Percentiles rank a stretch among this genome's conserved stretches.
These are phyloP conservation scores for Tephrocybe sp. DNA, from an alignment of 768 basidiomycete species.

Conservation along the genomic window DNA sequence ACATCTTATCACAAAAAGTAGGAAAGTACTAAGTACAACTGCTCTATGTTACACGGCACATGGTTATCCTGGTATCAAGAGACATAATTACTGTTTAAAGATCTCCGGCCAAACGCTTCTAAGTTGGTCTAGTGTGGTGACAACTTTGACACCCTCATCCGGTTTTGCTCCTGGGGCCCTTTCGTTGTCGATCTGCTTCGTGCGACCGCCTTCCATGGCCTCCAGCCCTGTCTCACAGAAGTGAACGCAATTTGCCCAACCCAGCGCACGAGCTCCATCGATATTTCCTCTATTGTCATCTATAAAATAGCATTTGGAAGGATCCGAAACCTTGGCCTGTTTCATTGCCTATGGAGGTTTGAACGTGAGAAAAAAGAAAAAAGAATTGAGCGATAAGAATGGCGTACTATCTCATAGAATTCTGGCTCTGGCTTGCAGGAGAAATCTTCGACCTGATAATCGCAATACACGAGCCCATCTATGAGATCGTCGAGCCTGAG, in stretches of 20 bases:
- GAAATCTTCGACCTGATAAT: slow-evolving; percentile 66
- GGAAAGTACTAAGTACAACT: not conserved
- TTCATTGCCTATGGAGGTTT: slow-evolving; percentile 53
- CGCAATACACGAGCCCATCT: slow-evolving; percentile 76
- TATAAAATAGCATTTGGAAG: slow-evolving; percentile 72
- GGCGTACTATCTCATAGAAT: slow-evolving; percentile 59
- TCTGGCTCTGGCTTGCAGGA: slow-evolving; percentile 78
- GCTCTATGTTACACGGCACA: slow-evolving; percentile 5
- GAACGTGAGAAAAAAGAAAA: slow-evolving; percentile 5
- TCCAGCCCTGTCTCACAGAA: slow-evolving; percentile 71
- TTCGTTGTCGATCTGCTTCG: slow-evolving; percentile 44
- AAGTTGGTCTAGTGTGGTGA: slow-evolving; percentile 63
- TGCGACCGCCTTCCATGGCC: slow-evolving; percentile 58
- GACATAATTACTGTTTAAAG: slow-evolving; percentile 39
- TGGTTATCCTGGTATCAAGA: slow-evolving; percentile 9
- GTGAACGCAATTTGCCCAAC: slow-evolving; percentile 75
- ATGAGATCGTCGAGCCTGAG: slow-evolving; percentile 70
- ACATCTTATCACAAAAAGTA: slow-evolving; percentile 1
- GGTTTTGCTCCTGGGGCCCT: slow-evolving; percentile 28
- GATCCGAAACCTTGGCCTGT: slow-evolving; percentile 57
- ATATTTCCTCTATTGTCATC: slow-evolving; percentile 77
- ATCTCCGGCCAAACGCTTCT: slow-evolving; percentile 73
- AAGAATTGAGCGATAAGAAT: not conserved
- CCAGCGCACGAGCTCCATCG: slow-evolving; percentile 56
- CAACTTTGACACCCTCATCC: slow-evolving; percentile 45